Percentiles rank a stretch among this genome's conserved stretches.
Conservation (phyloP, 768 basidiomycete species). For the Naganishia onofrii region DNA sequence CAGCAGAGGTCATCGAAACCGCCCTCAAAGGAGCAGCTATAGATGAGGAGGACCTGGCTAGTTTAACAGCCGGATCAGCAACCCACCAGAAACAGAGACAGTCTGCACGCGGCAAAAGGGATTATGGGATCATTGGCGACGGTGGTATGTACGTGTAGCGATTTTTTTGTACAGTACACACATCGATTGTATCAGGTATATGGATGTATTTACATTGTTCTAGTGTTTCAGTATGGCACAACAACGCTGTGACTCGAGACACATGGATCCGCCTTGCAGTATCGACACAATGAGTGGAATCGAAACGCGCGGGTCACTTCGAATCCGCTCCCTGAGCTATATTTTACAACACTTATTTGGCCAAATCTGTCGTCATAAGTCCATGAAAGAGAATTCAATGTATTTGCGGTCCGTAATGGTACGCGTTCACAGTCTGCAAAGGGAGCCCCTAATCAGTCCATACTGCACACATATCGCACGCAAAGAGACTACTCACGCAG, state of each 20-base stretch:
- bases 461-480: neutral
- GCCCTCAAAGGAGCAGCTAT: neutral
- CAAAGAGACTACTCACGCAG: conserved; percentile 14
- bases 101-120: neutral
- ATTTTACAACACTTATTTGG: no score
- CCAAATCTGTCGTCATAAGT: no score
- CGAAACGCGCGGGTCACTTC: no score
- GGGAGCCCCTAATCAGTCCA: neutral
- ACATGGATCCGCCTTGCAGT: no score
- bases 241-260: neutral
- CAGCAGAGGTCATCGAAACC: neutral
- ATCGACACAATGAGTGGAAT: no score
- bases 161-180: neutral
- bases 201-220: neutral
- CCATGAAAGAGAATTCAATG: no score
- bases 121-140: conserved; percentile 13
- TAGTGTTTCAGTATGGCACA: neutral
- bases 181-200: neutral
- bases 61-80: neutral
- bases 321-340: no score
- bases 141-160: conserved; percentile 21
- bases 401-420: neutral
- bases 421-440: neutral
- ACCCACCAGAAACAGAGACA: neutral
- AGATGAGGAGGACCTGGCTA: conserved; percentile 9